Base-by-base conservation (phyloP, 2,329 filamentous ascomycete genomes). In the Aureobasidium sp. region DNA sequence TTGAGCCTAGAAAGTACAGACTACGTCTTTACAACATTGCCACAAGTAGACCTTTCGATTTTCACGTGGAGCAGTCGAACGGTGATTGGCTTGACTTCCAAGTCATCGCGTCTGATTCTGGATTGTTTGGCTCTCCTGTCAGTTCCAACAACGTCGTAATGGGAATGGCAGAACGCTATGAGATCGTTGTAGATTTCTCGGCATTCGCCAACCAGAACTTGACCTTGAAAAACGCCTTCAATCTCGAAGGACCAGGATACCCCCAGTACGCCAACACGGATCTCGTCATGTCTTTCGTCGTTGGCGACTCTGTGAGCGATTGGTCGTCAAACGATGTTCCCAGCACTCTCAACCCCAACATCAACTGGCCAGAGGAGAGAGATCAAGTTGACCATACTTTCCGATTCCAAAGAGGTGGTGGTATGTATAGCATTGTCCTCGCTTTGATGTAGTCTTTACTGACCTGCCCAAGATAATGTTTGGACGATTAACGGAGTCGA, bases 1-100 rank as follows among this genome's bases (percentile, higher is more conserved):
- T 85, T 9, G 79, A 86, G 70, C 82, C 81, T 7, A 78, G 83
- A 67, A 85, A 84, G 69, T 85, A 86, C 69, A 79, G 82, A 25
- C 77, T 86, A 64, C 74, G 83, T 3, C 67, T 84, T 58, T 76
- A 83, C 37, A 78, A 84, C 68, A 76, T 77, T 15, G 75, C 78
- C 25, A 66, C 81, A 54, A 78, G 75, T 29, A 70, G 79, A 55
- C 75, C 76, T n/a, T 84, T 80, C 62, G 71, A 75, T n/a, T 70
- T 84, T 9, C 81, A 78, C 67, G 76, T 83, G 48, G 74, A 67
- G 29, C 66, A 69, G 32, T 72, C 73, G 16, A 68, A 66, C 3
- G 67, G 67, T 59, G 64, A 72, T 53, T 70, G 69, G 44, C 64
- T 83, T 15, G 72, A 76, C 2, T 84, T 85, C 68, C 73, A 78